Evolutionary conservation across 768 basidiomycete genomes (phyloP), one percentile per base, ranked within the genome.

Genomic region (Rhodotorula taiwanensis): DNA sequence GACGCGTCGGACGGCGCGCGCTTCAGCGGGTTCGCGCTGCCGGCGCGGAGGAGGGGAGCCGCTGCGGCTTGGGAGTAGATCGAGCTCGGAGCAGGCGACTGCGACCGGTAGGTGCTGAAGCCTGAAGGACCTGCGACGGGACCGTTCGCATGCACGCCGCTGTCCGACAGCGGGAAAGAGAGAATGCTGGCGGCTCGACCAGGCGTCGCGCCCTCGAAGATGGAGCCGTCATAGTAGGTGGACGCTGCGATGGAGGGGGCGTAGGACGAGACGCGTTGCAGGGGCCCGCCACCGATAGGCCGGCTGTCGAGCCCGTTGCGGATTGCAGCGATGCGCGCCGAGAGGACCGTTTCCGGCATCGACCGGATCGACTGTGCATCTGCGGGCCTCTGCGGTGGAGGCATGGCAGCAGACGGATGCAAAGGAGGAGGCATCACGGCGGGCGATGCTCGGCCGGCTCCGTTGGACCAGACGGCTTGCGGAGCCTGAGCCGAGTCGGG

Each of bases 161-260:
- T 64, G 51, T 42, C 62, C 7, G 21, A 52, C 39, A 44, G 52
- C 36, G 71, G 71, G 62, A 71, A 67, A n/a, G 68, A 67, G 60
- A 67, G 61, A 58, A 67, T 51, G 47, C 64, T 60, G 45, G 62
- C 64, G 36, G 58, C 66, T 6, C 67, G 57, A 3, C 60, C 66
- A 21, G 66, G 64, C 30, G 71, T 62, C 21, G 69, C 60, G 23
- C 75, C 75, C 55, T 76, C 75, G 61, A 64, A 76, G 50, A 74
- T 68, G 15, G 75, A 75, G 1, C 75, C 74, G 56, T 76, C 74
- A 62, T 73, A 75, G 41, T 71, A 66, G 9, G 74, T 73, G 44
- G 74, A 72, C 27, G 72, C 60, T 7, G 70, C 68, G 41, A 58
- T 27, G 2, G 67, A 69, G 18, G 59, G 60, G 2, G 67, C 62